Percentiles rank a stretch among this genome's conserved stretches.
Conservation (phyloP, 495 filamentous ascomycete species). For the Xylaria cubensis region DNA sequence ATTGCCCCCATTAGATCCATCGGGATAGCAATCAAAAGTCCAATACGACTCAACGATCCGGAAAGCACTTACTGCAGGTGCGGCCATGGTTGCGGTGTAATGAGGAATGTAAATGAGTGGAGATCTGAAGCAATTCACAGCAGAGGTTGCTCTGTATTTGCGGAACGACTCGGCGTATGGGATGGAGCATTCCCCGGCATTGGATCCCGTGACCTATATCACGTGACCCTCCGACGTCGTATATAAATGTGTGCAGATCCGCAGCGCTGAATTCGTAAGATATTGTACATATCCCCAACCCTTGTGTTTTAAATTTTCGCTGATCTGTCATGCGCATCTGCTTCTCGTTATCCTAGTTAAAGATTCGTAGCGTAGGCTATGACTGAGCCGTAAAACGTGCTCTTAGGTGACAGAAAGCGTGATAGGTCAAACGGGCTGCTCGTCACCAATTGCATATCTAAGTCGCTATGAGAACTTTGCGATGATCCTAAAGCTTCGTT, state of each 20-base stretch:
- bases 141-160: slow-evolving; percentile 45
- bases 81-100: slow-evolving; percentile 78
- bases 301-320: neutral
- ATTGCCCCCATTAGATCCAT: slow-evolving; percentile 8
- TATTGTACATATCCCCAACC: neutral
- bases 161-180: slow-evolving; percentile 35
- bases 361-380: neutral
- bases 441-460: neutral
- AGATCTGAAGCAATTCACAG: slow-evolving; percentile 47
- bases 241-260: neutral
- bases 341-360: neutral
- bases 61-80: slow-evolving; percentile 78
- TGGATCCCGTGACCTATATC: slow-evolving; percentile 34
- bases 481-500: slow-evolving; percentile 21
- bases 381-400: neutral
- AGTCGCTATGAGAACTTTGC: slow-evolving; percentile 5
- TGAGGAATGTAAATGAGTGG: slow-evolving; percentile 52
- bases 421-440: neutral
- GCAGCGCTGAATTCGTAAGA: neutral
- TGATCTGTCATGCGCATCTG: neutral
- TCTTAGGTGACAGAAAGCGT: neutral
- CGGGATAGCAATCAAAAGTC: neutral
- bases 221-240: slow-evolving; percentile 29
- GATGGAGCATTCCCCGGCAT: neutral
- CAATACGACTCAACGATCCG: neutral